These are phyloP conservation scores for Leccinellum luteum DNA, from an alignment of 768 basidiomycete species.

Conservation along the genomic window DNA sequence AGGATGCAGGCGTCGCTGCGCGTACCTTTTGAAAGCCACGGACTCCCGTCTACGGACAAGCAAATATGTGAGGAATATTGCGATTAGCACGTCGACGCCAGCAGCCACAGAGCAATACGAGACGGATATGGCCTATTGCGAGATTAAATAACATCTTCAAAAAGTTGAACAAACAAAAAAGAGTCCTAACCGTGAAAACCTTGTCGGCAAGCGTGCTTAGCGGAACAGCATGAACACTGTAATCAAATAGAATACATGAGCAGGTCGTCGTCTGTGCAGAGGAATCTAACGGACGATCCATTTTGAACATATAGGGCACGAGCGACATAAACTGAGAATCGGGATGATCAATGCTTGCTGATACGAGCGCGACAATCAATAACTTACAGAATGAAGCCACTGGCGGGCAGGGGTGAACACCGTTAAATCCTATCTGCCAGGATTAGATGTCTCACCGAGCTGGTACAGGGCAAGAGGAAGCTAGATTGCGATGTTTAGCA, in stretches of 20 bases:
- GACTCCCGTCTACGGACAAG: not conserved
- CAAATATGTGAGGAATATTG: not conserved
- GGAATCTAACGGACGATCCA: not conserved
- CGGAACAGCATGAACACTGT: not conserved
- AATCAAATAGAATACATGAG: not conserved
- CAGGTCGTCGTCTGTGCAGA: not conserved
- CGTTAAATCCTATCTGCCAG: not conserved
- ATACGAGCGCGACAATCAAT: not conserved
- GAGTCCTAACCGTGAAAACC: not conserved
- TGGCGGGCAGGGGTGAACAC: not conserved
- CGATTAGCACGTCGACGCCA: not conserved
- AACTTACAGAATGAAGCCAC: not conserved
- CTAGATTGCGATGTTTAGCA: not conserved
- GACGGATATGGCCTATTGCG: not conserved
- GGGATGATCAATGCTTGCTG: not conserved
- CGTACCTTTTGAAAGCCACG: not conserved
- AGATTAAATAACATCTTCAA: not conserved
- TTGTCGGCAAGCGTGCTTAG: not conserved
- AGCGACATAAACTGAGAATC: not conserved
- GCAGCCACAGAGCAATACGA: slow-evolving; percentile 1
- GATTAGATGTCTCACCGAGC: not conserved
- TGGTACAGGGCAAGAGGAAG: slow-evolving; percentile 1
- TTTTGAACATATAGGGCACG: not conserved
- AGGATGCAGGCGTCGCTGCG: not conserved
- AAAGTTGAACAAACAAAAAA: not conserved